These are phyloP conservation scores for Xenoacremonium recifei DNA, from an alignment of 2,329 filamentous ascomycete genomes.

Conservation along the genomic window DNA sequence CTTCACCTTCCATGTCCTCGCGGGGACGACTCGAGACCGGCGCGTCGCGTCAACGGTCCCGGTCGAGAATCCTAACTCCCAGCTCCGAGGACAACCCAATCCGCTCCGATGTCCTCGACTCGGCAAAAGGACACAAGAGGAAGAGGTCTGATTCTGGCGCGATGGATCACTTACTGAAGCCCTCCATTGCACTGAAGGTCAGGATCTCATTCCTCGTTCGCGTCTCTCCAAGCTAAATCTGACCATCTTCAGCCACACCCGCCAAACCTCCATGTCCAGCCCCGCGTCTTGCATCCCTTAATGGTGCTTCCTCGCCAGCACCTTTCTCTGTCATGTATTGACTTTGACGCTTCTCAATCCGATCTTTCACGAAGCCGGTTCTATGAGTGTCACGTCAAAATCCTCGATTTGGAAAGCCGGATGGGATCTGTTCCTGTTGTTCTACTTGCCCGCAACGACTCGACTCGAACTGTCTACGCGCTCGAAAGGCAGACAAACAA, in stretches of 20 bases:
- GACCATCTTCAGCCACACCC: conserved; percentile 56
- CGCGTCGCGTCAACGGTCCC: conserved; percentile 49
- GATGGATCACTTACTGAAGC: conserved; percentile 52
- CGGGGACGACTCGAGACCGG: conserved; percentile 35
- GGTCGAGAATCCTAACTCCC: conserved; percentile 40
- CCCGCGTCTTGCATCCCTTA: conserved; percentile 56
- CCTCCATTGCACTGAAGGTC: conserved; percentile 54
- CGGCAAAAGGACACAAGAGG: conserved; percentile 31
- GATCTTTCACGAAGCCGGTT: conserved; percentile 52
- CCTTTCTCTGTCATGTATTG: conserved; percentile 60
- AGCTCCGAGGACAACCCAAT: conserved; percentile 38
- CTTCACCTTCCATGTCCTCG: conserved; percentile 31
- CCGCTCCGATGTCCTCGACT: conserved; percentile 29
- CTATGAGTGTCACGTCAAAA: conserved; percentile 61
- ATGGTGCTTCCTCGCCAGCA: conserved; percentile 62
- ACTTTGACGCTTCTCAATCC: conserved; percentile 50
- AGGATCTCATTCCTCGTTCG: conserved; percentile 7
- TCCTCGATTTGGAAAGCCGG: conserved; percentile 63
- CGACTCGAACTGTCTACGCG: conserved; percentile 54
- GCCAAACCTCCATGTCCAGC: conserved; percentile 49
- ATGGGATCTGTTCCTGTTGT: conserved; percentile 53
- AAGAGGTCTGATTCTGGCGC: conserved; percentile 37
- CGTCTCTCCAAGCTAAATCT: background rate
- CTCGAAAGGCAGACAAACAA: conserved; percentile 63
- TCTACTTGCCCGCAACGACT: conserved; percentile 60